Percentiles rank a stretch among this genome's conserved stretches.
These are phyloP conservation scores for Pythium volutum DNA, from an alignment of 352 stramenopile species.

Conservation along the genomic window DNA sequence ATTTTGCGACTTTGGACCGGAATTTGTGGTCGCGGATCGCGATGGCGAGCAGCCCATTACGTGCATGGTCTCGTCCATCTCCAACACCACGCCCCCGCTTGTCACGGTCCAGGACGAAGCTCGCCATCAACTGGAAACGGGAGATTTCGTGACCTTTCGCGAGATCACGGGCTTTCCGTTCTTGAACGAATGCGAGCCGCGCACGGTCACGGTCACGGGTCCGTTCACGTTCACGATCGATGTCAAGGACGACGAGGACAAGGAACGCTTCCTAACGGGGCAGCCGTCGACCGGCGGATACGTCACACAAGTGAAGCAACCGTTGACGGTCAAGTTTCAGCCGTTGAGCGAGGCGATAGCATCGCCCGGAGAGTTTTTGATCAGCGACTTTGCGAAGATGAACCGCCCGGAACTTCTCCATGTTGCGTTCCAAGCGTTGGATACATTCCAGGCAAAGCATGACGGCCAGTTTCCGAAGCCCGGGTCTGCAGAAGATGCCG, in stretches of 20 bases:
- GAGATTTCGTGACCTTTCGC: constrained; percentile 95
- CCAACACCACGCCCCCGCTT: constrained; percentile 72
- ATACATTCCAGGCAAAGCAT: constrained; percentile 80
- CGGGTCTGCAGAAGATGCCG: constrained; percentile 78
- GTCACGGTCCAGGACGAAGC: constrained; percentile 98
- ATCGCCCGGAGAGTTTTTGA: constrained; percentile 93
- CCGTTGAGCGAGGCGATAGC: constrained; percentile 80
- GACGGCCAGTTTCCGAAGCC: constrained; percentile 81
- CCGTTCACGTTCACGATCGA: constrained; percentile 98
- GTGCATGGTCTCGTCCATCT: constrained; percentile 93
- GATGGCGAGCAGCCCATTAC: constrained; percentile 92
- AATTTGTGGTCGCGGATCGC: constrained; percentile 93
- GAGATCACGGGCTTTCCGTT: constrained; percentile 92
- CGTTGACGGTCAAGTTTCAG: constrained; percentile 92
- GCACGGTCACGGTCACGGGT: constrained; percentile 80
- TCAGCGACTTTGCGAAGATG: constrained; percentile 98
- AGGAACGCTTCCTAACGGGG: constrained; percentile 57
- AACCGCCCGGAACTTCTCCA: constrained; percentile 90
- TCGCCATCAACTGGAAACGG: constrained; percentile 95
- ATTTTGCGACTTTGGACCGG: constrained; percentile 98
- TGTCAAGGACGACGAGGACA: constrained; percentile 63
- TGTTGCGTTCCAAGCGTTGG: constrained; percentile 85
- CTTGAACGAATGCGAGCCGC: constrained; percentile 71
- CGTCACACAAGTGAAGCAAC: constrained; percentile 96
- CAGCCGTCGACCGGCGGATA: constrained; percentile 79